Base-by-base conservation (phyloP, 1,139 yeast genomes). In the Zygosaccharomyces pseudobailii region DNA sequence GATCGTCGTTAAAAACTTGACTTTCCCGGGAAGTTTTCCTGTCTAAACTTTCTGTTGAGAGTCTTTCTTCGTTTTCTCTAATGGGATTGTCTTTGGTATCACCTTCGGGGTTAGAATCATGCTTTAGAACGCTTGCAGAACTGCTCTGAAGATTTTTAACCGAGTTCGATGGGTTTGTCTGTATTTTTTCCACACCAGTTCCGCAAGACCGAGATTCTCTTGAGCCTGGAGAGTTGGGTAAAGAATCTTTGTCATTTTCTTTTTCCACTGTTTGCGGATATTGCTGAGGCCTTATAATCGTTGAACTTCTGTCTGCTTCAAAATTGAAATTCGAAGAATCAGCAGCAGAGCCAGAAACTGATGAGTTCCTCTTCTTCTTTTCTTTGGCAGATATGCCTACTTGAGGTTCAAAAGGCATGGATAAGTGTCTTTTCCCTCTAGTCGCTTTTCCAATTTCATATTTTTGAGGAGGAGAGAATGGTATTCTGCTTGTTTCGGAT, bases 1-100 rank as follows among this genome's bases (percentile, higher is more conserved):
- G 44, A 39, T 62, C 66, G 31, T 55, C 56, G 32, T 59, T 55
- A 42, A 59, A 62, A 2, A 59, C 44, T 33, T 53, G 53, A 27
- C 59, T 57, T 40, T 58, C 61, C 6, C 59, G 54, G 7, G 46
- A 45, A 19, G 43, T 22, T 23, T 42, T 43, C 28, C 27, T 31
- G 23, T 19, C 23, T 28, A 38, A 17, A 13, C 24, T 32, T 19
- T 38, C 41, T 5, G 24, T 17, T 6, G 31, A 31, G 9, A 13
- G 6, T 17, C 17, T 24, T 25, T 21, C 23, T 38, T 4, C 33
- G 13, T 9, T 10, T 9, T 19, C 23, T 5, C 20, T 30, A 4
- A 19, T 5, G 13, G 19, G 4, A 10, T 5, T n/a, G 9, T 13
- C 8, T 6, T 20, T 10, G 9, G 23, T 6, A 21, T 27, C 33